Base-by-base conservation (phyloP, 2,329 filamentous ascomycete genomes). In the Apiospora sp. region DNA sequence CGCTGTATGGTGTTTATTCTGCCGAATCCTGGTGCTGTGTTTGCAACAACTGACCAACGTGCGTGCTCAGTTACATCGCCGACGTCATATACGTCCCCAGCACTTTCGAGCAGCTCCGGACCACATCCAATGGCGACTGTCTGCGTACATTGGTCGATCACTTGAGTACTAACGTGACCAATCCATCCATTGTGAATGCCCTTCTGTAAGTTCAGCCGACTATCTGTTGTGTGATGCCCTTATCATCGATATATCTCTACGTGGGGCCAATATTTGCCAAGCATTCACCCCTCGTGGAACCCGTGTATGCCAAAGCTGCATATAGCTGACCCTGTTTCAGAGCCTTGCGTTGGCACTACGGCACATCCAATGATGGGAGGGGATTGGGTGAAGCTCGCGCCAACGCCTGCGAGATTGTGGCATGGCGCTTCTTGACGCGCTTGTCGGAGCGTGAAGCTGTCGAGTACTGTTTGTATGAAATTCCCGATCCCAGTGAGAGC, bases 341-440 rank as follows among this genome's bases (percentile, higher is more conserved):
- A 68, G 92, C 92, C 1, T 84, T 95, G 43, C 93, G 92, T 79
- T 94, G 92, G 86, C 92, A 95, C 78, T 96, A 91, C 77, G 85
- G 92, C 74, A 84, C 88, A 34, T 87, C 89, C 16, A 92, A 93
- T 74, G 86, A 93, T 74, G 86, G 92, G 72, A 89, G 90, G 73
- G 90, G 91, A 4, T 83, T 95, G 44, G 90, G 91, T 72, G 89
- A 92, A 72, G 89, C 92, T 19, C 88, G 93, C 71, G 92, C 92
- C 27, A 89, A 90, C 78, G 93, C 92, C 41, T 95, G 93, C 79
- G 93, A 96, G 83, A 93, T 94, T 74, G 92, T 94, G 19, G 93
- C 93, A 49, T 95, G 93, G 92, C 89, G 93, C 51, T 94, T 94
- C 76, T 85, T 95, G 48, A 90, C 90, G 22, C 90, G 90, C 71